Base-by-base conservation (phyloP, 2,329 filamentous ascomycete genomes). In the Fusarium buxicola region DNA sequence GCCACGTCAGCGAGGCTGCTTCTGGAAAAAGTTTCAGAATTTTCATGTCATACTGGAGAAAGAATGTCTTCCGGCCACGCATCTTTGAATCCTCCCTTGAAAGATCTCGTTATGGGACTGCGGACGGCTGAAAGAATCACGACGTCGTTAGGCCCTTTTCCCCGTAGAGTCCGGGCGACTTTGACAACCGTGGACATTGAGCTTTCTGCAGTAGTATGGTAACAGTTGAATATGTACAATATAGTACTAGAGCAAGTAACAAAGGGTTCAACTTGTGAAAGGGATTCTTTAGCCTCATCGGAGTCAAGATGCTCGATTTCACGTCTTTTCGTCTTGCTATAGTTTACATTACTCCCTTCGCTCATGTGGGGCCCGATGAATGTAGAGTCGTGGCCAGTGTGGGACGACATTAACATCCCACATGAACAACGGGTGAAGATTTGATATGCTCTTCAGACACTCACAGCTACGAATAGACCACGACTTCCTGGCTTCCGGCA, bases 61-160 rank as follows among this genome's bases (percentile, higher is more conserved):
- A 97, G 89, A 49, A 97, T 84, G 76, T 97, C 91, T 75, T 97
- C 93, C 24, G 94, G 92, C 80, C 94, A 93, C 44, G 93, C 89
- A 75, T 96, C 90, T 75, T 91, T 91, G 72, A 97, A 87, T 13
- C 86, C 85, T 70, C 94, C 93, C 72, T 92, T 92, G 80, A 92
- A 89, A 27, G 92, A 86, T 59, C 92, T 87, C 57, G 91, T 94
- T 63, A 97, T 85, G 31, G 94, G 91, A 7, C 93, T 97, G 66
- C 94, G 91, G 35, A 96, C 84, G n/a, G 92, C 88, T 18, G 93
- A 96, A 67, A 97, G 86, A 73, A 97, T 89, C 68, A 97, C 92
- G 35, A 92, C 85, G 78, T 97, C 94, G 64, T 87, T 85, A 15
- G 92, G 89, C 15, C 87, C 80, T 78, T 94, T 96, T 3, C 9